Evolutionary conservation across 1,284 basidiomycete genomes (phyloP).

Genomic region (Lignosus rhinocerotis): DNA sequence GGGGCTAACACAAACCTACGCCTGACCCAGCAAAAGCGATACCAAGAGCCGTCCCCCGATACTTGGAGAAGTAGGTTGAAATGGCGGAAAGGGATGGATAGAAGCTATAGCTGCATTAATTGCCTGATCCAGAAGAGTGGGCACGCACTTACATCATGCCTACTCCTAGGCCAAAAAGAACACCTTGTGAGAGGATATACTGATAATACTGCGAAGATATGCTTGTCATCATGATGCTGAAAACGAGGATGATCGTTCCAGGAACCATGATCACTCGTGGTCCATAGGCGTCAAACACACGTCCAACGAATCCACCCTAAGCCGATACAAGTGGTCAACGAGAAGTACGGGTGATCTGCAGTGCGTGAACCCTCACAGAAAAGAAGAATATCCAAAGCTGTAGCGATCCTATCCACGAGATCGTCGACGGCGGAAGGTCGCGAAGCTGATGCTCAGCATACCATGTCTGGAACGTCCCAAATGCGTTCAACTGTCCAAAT

Average conservation of each 20-base stretch:
- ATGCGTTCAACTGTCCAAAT: conserved; percentile 34
- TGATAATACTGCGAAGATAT: conserved; percentile 57
- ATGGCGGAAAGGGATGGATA: conserved; percentile 41
- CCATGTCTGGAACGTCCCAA: conserved; percentile 40
- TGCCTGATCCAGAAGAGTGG: conserved; percentile 29
- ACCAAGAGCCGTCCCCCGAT: conserved; percentile 56
- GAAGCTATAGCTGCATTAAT: conserved; percentile 40
- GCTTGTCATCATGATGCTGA: conserved; percentile 30
- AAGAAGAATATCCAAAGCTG: conserved; percentile 38
- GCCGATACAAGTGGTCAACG: background rate
- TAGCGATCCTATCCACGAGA: conserved; percentile 46
- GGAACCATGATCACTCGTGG: conserved; percentile 24
- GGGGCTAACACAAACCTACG: conserved; percentile 16
- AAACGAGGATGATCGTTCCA: conserved; percentile 25
- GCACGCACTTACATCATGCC: conserved; percentile 18
- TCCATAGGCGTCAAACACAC: conserved; percentile 26
- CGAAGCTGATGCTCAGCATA: conserved; percentile 39
- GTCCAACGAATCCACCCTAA: conserved; percentile 23
- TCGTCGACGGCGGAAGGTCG: conserved; percentile 34
- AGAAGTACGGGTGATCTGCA: background rate
- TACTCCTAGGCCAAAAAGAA: conserved; percentile 30
- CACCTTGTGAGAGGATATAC: conserved; percentile 58
- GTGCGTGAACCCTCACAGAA: conserved; percentile 28
- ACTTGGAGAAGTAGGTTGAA: conserved; percentile 44
- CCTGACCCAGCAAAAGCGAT: conserved; percentile 36